These are phyloP conservation scores for Vaccinium myrtillus DNA, from an alignment of 148 eudicot genomes.

Conservation along the genomic window DNA sequence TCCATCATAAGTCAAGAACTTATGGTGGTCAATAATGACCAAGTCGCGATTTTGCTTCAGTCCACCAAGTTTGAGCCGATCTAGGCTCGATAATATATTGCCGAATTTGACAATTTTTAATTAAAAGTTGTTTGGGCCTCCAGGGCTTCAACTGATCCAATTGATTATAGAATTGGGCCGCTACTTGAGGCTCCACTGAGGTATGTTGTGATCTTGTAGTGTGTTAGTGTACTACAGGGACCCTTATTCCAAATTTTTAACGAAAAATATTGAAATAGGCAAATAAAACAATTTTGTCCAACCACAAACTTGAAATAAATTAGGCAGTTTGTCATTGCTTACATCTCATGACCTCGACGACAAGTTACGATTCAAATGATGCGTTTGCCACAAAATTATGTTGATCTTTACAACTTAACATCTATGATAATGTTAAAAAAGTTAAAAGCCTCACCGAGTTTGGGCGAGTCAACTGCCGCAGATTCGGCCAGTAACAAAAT, in stretches of 20 bases:
- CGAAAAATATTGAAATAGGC: not conserved
- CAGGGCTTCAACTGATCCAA: too few species aligned
- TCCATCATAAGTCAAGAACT: too few species aligned
- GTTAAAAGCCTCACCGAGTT: not conserved
- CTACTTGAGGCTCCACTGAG: not conserved
- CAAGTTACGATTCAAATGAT: not conserved
- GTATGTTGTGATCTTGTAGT: not conserved
- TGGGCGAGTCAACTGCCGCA: not conserved
- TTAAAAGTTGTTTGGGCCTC: too few species aligned
- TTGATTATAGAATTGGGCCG: too few species aligned
- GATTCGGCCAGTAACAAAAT: not conserved
- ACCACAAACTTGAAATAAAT: not conserved
- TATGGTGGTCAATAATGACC: too few species aligned
- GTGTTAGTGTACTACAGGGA: not conserved
- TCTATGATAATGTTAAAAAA: not conserved
- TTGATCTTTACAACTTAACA: not conserved
- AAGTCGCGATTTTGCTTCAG: too few species aligned
- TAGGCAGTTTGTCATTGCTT: not conserved
- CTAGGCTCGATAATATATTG: too few species aligned
- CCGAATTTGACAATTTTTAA: too few species aligned
- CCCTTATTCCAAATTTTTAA: not conserved
- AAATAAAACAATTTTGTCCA: not conserved
- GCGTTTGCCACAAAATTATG: not conserved
- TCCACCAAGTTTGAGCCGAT: too few species aligned
- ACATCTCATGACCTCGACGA: not conserved